Evolutionary conservation across 768 basidiomycete genomes (phyloP).

Genomic region (Russula sp.): DNA sequence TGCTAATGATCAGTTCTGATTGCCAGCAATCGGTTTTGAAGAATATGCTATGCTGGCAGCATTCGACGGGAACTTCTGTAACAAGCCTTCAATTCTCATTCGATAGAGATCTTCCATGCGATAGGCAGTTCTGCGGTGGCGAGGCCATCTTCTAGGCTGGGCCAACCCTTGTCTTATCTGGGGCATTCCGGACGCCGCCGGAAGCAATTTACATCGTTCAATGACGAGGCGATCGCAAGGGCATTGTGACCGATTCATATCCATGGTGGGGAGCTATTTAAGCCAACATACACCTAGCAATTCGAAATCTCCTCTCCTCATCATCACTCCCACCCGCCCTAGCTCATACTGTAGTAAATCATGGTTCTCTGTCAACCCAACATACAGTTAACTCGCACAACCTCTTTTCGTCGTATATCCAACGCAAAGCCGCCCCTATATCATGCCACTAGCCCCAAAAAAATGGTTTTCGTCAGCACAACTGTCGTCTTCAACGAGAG

Average conservation of each 20-base stretch:
- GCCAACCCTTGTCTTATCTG: not conserved
- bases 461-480: constrained; percentile 32
- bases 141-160: not conserved
- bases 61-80: not conserved
- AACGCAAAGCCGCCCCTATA: constrained; percentile 20
- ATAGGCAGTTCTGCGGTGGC: not conserved
- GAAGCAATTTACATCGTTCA: constrained; percentile 4
- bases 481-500: constrained; percentile 23
- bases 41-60: constrained; percentile 9
- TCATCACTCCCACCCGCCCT: not conserved
- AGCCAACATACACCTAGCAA: not conserved
- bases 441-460: constrained; percentile 9
- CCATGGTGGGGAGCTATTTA: constrained; percentile 20
- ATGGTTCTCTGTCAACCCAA: constrained; percentile 29
- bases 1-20: constrained; percentile 3
- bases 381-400: constrained; percentile 24
- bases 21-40: constrained; percentile 9
- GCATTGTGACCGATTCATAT: too few relatives aligned
- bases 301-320: constrained; percentile 11
- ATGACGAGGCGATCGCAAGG: not conserved
- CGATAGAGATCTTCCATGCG: constrained; percentile 16
- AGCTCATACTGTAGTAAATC: not conserved
- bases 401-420: constrained; percentile 25
- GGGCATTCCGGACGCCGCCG: constrained; percentile 7
- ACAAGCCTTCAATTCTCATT: not conserved